These are phyloP conservation scores for Pleoardoris graminearum DNA, from an alignment of 2,329 filamentous ascomycete species.

Conservation along the genomic window DNA sequence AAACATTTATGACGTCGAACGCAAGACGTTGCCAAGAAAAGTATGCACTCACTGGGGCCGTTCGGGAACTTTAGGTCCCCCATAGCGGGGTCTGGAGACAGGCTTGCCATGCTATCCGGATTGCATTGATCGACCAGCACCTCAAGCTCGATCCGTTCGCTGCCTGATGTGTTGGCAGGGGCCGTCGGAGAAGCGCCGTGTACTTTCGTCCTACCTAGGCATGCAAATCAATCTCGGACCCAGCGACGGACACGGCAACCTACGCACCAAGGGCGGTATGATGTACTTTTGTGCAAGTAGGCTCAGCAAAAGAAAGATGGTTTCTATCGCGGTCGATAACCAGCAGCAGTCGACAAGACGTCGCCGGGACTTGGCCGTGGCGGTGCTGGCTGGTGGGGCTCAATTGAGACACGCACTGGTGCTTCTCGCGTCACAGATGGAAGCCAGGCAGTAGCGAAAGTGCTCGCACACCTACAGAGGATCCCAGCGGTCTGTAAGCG, in stretches of 20 bases:
- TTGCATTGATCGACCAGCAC: slow-evolving; percentile 32
- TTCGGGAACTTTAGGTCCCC: slow-evolving; percentile 36
- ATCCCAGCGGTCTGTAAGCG: slow-evolving; percentile 23
- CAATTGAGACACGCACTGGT: slow-evolving; percentile 35
- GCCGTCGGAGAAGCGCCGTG: slow-evolving; percentile 12
- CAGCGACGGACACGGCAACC: slow-evolving; percentile 27
- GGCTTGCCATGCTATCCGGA: slow-evolving; percentile 39
- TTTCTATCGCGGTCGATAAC: background rate
- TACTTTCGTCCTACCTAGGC: slow-evolving; percentile 14
- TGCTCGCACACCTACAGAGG: slow-evolving; percentile 29
- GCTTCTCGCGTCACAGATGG: slow-evolving; percentile 35
- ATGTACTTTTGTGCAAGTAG: background rate
- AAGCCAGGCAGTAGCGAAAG: slow-evolving; percentile 16
- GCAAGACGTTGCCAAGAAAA: slow-evolving; percentile 25
- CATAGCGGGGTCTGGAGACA: slow-evolving; percentile 38
- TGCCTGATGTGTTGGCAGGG: slow-evolving; percentile 6
- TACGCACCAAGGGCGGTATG: slow-evolving; percentile 15
- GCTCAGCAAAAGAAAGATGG: background rate
- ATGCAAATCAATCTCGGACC: slow-evolving; percentile 27
- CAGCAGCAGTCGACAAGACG: background rate
- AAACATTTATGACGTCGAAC: slow-evolving; percentile 40
- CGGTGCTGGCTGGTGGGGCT: slow-evolving; percentile 13
- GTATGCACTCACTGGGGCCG: slow-evolving; percentile 38
- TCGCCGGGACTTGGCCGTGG: slow-evolving; percentile 1
- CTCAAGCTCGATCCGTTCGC: slow-evolving; percentile 16